Evolutionary conservation across 2,329 filamentous ascomycete genomes (phyloP).

Genomic region (Penicillium sp.): DNA sequence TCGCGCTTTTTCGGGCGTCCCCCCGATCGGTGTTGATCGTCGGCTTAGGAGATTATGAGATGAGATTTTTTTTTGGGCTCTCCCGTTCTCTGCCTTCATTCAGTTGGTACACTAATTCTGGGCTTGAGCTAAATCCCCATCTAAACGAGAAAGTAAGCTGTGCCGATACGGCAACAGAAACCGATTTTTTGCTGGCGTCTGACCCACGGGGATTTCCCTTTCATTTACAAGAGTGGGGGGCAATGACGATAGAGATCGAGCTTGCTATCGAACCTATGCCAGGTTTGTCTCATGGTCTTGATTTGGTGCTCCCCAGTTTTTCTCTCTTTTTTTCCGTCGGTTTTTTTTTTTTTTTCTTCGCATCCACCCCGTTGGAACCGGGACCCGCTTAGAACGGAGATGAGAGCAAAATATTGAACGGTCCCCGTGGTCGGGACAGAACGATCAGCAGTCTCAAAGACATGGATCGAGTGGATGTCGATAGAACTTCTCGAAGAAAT

Average conservation of each 20-base stretch:
- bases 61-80: background rate
- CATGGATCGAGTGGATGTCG: conserved; percentile 19
- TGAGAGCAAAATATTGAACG: background rate
- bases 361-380: background rate
- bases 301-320: background rate
- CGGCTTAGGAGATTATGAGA: background rate
- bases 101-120: conserved; percentile 10
- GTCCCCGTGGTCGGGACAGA: background rate
- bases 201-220: conserved; percentile 17
- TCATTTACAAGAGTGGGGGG: conserved; percentile 22
- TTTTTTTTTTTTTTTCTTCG: background rate
- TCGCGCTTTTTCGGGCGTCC: conserved; percentile 6
- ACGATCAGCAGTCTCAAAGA: conserved; percentile 8
- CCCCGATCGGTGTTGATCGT: conserved; percentile 7
- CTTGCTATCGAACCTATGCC: conserved; percentile 8
- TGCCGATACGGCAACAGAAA: conserved; percentile 15
- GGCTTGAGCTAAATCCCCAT: conserved; percentile 11
- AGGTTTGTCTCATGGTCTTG: background rate
- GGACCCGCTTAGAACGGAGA: conserved; percentile 1
- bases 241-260: conserved; percentile 21
- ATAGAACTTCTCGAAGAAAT: conserved; percentile 15
- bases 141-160: conserved; percentile 6
- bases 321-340: background rate
- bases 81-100: background rate
- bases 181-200: conserved; percentile 11